A percentile compares a stretch with the other conserved stretches of the same genome.
Evolutionary conservation across 1,284 basidiomycete genomes (phyloP).

Genomic region (Ganoderma boninense): DNA sequence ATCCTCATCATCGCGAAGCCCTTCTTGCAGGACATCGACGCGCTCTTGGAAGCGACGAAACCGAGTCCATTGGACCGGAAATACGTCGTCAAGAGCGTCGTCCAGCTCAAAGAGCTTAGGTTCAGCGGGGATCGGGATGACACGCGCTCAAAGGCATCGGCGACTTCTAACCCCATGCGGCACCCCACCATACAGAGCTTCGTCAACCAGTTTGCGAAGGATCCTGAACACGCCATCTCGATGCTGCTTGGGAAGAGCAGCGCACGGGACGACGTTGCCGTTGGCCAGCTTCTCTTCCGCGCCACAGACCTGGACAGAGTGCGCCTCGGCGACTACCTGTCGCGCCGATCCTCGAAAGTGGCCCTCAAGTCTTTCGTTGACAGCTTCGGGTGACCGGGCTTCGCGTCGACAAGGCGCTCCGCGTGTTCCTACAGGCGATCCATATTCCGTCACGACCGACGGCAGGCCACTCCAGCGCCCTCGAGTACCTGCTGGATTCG

Average conservation of each 20-base stretch:
- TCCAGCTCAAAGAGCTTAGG: slow-evolving; percentile 77
- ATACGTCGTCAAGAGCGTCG: slow-evolving; percentile 89
- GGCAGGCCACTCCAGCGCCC: slow-evolving; percentile 51
- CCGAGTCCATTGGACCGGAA: slow-evolving; percentile 80
- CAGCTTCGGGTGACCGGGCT: slow-evolving; percentile 83
- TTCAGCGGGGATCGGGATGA: slow-evolving; percentile 74
- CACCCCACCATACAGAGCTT: slow-evolving; percentile 76
- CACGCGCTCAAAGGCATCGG: slow-evolving; percentile 51
- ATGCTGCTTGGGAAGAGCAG: slow-evolving; percentile 67
- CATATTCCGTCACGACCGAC: slow-evolving; percentile 67
- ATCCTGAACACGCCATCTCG: slow-evolving; percentile 77
- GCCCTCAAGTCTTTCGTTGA: slow-evolving; percentile 88
- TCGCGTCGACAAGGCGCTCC: slow-evolving; percentile 88
- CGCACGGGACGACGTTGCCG: slow-evolving; percentile 65
- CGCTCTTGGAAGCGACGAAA: slow-evolving; percentile 63
- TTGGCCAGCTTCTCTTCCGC: slow-evolving; percentile 88
- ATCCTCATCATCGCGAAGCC: slow-evolving; percentile 89
- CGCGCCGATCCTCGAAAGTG: slow-evolving; percentile 72
- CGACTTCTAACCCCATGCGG: slow-evolving; percentile 46
- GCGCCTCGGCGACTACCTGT: slow-evolving; percentile 86
- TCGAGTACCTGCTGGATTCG: slow-evolving; percentile 81
- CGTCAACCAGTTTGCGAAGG: slow-evolving; percentile 75
- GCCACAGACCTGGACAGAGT: slow-evolving; percentile 86
- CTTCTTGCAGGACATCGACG: slow-evolving; percentile 68
- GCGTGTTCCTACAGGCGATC: slow-evolving; percentile 87